Evolutionary conservation across 1,284 basidiomycete genomes (phyloP).

Genomic region (Naganishia sp.): DNA sequence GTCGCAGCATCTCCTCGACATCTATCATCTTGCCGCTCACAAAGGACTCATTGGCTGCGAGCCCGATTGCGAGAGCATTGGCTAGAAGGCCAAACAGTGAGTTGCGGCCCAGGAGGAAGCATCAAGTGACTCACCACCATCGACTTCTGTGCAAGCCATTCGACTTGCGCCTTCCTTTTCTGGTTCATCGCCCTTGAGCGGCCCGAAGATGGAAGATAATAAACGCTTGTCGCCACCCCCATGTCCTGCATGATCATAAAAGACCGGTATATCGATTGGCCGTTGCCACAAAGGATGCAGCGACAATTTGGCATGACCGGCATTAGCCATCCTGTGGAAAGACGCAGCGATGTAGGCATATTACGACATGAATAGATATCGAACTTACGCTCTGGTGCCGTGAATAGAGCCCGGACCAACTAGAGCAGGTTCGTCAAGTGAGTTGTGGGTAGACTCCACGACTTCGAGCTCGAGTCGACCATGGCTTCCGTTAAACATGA

Average conservation of each 20-base stretch:
- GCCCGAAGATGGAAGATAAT: slow-evolving; percentile 60
- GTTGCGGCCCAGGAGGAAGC: neutral
- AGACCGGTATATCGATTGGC: slow-evolving; percentile 56
- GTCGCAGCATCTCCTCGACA: slow-evolving; percentile 40
- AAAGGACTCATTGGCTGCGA: slow-evolving; percentile 62
- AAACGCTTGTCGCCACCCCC: slow-evolving; percentile 61
- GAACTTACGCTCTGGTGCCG: slow-evolving; percentile 28
- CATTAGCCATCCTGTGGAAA: slow-evolving; percentile 51
- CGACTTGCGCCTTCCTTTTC: slow-evolving; percentile 58
- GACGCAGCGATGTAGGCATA: slow-evolving; percentile 34
- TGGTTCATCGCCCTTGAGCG: slow-evolving; percentile 52
- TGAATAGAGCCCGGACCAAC: slow-evolving; percentile 35
- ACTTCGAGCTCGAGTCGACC: slow-evolving; percentile 62
- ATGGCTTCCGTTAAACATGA: slow-evolving; percentile 61
- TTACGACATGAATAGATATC: neutral
- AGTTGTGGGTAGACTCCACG: slow-evolving; percentile 55
- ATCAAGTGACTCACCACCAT: slow-evolving; percentile 53
- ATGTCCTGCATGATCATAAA: slow-evolving; percentile 58
- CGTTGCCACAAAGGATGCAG: slow-evolving; percentile 59
- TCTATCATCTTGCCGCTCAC: slow-evolving; percentile 58
- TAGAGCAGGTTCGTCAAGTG: slow-evolving; percentile 25
- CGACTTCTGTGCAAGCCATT: slow-evolving; percentile 58
- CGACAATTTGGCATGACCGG: slow-evolving; percentile 57
- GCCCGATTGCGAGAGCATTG: slow-evolving; percentile 59
- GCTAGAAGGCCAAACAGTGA: neutral